phyloP scores from a whole-genome alignment of 148 eudicot species.

The Rhododendron ferrugineum region DNA sequence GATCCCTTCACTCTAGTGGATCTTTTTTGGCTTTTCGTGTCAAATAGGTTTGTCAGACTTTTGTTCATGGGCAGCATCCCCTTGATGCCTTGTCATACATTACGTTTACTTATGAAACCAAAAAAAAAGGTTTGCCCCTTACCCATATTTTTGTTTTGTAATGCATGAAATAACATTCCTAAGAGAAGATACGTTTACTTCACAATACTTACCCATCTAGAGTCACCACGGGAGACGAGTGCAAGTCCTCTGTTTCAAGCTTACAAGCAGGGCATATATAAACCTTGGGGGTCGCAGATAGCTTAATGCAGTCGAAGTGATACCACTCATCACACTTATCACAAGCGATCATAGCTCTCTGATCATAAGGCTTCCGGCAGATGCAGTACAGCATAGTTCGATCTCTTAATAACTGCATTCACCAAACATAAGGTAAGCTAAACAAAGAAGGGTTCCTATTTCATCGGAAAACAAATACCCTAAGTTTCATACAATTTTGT shows the following conservation, averaged over 20 bases:
- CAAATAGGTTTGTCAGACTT: background rate
- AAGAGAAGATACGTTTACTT: background rate
- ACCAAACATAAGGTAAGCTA: constrained; percentile 5
- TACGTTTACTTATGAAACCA: background rate
- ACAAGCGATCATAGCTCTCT: constrained; percentile 92
- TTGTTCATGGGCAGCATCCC: background rate
- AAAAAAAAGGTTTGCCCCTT: background rate
- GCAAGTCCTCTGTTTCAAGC: constrained; percentile 34
- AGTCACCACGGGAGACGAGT: constrained; percentile 21
- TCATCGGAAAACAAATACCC: background rate
- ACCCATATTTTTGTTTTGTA: background rate
- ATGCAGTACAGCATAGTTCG: constrained; percentile 93
- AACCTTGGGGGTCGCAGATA: constrained; percentile 59
- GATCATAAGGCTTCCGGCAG: constrained; percentile 87
- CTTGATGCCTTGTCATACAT: background rate
- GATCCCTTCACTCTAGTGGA: background rate
- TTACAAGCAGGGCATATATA: constrained; percentile 92
- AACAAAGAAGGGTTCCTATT: background rate
- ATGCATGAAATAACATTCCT: background rate
- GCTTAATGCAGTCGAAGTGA: constrained; percentile 85
- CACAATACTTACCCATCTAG: constrained; percentile 49
- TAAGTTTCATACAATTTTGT: background rate
- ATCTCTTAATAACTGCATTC: constrained; percentile 63
- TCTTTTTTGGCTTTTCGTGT: background rate
- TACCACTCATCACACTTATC: constrained; percentile 99